Percentiles rank a stretch among this genome's conserved stretches.
Conservation (phyloP, 768 basidiomycete species). For the Chiua virens region DNA sequence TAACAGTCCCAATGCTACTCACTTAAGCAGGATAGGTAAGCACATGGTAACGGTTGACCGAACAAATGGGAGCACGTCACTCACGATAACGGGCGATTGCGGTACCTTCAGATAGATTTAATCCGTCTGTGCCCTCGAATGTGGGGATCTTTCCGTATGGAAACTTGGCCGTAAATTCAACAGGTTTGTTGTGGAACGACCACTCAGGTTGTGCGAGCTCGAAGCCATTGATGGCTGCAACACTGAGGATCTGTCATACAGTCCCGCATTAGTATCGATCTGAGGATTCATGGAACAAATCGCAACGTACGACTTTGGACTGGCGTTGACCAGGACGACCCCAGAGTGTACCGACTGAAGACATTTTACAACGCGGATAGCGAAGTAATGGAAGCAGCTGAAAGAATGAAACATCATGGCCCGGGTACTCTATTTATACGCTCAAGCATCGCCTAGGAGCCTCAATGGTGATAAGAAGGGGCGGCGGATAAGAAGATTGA, state of each 20-base stretch:
- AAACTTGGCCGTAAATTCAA: slow-evolving; percentile 16
- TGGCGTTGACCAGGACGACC: slow-evolving; percentile 20
- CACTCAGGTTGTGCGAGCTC: slow-evolving; percentile 15
- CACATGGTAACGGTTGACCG: not conserved
- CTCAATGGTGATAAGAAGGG: no score
- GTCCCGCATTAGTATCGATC: not conserved
- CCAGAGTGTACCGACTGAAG: slow-evolving; percentile 18
- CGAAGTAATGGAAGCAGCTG: no score
- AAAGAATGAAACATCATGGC: no score
- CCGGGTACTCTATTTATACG: no score
- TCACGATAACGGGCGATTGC: slow-evolving; percentile 23
- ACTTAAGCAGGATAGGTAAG: not conserved
- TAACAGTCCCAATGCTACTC: slow-evolving; percentile 12
- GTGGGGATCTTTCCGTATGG: slow-evolving; percentile 23
- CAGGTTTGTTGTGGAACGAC: slow-evolving; percentile 12
- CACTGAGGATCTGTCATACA: slow-evolving; percentile 14
- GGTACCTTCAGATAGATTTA: slow-evolving; percentile 17
- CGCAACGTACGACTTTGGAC: slow-evolving; percentile 22
- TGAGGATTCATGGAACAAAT: not conserved
- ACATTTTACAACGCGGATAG: slow-evolving; percentile 6
- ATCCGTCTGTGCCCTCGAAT: slow-evolving; percentile 21
- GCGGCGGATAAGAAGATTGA: no score
- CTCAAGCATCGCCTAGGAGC: no score
- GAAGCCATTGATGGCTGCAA: slow-evolving; percentile 17
- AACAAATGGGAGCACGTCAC: not conserved